These are phyloP conservation scores for Phaeosphaeriaceae sp. DNA, from an alignment of 2,329 filamentous ascomycete species.

Conservation along the genomic window DNA sequence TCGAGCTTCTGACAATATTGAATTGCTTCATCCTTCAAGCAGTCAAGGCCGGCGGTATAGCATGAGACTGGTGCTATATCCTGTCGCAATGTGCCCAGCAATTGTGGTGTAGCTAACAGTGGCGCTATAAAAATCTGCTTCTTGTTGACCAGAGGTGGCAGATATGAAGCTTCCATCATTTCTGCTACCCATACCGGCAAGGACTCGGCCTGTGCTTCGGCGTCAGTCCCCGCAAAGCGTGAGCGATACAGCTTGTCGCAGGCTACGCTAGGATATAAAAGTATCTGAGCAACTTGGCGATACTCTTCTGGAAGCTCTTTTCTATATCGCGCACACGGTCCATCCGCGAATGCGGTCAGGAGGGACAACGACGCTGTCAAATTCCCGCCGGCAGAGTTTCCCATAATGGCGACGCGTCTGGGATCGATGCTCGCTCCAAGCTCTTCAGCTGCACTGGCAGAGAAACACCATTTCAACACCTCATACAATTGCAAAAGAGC, in stretches of 20 bases:
- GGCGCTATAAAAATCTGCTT: neutral
- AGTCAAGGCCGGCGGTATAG: neutral
- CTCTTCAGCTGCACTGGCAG: neutral
- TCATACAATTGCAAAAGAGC: neutral
- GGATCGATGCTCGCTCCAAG: neutral
- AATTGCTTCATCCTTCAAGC: neutral
- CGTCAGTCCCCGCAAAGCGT: neutral
- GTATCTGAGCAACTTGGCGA: neutral
- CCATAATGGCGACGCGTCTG: neutral
- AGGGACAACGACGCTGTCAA: neutral
- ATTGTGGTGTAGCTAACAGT: neutral
- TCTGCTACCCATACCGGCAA: neutral
- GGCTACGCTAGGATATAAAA: neutral
- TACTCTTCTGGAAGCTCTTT: neutral
- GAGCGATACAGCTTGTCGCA: neutral
- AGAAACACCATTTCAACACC: neutral
- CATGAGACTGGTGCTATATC: neutral
- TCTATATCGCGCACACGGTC: neutral
- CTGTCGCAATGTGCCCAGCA: neutral
- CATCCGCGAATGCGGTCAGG: neutral
- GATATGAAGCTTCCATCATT: neutral
- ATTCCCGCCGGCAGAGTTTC: neutral
- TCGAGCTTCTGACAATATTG: neutral
- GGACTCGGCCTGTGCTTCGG: neutral
- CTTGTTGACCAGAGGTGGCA: neutral